These are phyloP conservation scores for Cyberlindnera euphorbiae DNA, from an alignment of 805 yeast genomes.

Conservation along the genomic window DNA sequence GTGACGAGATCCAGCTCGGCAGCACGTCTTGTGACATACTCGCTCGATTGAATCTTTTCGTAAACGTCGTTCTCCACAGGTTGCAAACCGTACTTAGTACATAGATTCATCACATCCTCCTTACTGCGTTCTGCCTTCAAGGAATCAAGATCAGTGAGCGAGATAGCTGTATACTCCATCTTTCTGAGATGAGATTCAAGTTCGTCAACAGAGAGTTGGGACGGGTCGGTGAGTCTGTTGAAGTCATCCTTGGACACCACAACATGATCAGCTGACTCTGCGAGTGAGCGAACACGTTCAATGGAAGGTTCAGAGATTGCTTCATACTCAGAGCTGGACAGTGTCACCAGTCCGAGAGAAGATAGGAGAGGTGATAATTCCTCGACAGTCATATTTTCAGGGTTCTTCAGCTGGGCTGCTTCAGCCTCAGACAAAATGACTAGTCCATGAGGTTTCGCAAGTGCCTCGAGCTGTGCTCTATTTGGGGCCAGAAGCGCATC, in stretches of 20 bases:
- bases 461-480: constrained; percentile 3
- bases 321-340: not conserved
- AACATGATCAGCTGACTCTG: constrained; percentile 1
- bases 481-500: too few species aligned
- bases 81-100: constrained; percentile 8
- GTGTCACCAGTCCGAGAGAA: constrained; percentile 1
- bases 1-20: constrained; percentile 8
- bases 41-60: constrained; percentile 11
- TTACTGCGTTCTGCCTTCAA: constrained; percentile 7
- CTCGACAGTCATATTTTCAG: not conserved
- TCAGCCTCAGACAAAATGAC: constrained; percentile 15
- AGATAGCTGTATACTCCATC: not conserved
- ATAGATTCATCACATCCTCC: constrained; percentile 5
- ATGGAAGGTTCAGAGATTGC: constrained; percentile 1
- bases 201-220: constrained; percentile 1
- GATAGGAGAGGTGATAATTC: not conserved
- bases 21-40: constrained; percentile 7
- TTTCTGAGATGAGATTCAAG: not conserved
- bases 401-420: constrained; percentile 10
- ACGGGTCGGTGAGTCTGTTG: constrained; percentile 2
- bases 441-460: constrained; percentile 6
- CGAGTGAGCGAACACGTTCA: too few species aligned
- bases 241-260: not conserved
- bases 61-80: constrained; percentile 7
- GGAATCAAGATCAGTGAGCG: constrained; percentile 1